Percentiles rank a stretch among this genome's conserved stretches.
phyloP scores from a whole-genome alignment of 2,329 filamentous ascomycete species.

The Dothiorella sarmentorum region DNA sequence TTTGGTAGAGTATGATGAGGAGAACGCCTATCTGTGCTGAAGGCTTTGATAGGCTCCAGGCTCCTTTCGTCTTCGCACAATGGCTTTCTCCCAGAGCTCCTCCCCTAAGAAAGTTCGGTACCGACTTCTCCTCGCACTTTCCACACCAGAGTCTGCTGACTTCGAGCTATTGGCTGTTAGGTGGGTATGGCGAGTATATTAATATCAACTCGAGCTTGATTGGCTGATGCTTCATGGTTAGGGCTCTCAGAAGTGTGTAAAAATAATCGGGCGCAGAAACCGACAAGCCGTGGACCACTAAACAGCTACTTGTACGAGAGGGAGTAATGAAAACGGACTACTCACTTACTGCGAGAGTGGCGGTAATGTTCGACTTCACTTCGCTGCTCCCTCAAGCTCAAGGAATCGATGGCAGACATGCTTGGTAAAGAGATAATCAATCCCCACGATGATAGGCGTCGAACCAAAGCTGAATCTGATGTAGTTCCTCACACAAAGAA shows the following conservation, averaged over 20 bases:
- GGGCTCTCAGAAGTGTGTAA: conserved; percentile 40
- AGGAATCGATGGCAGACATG: conserved; percentile 45
- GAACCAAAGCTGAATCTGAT: no score
- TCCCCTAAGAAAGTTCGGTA: background rate
- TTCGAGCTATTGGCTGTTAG: background rate
- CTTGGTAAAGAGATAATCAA: conserved; percentile 48
- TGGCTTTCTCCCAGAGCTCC: background rate
- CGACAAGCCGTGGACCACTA: conserved; percentile 50
- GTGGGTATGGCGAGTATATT: background rate
- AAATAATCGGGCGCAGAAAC: conserved; percentile 44
- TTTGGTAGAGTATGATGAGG: no score
- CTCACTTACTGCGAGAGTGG: conserved; percentile 36
- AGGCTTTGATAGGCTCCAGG: background rate
- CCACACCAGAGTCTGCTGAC: background rate
- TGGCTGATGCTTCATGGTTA: conserved; percentile 11
- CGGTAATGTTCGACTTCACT: conserved; percentile 41
- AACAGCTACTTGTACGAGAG: conserved; percentile 30
- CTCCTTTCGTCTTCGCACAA: background rate
- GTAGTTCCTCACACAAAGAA: no score
- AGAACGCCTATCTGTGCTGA: no score
- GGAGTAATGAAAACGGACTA: background rate
- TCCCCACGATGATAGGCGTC: conserved; percentile 41
- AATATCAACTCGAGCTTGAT: background rate
- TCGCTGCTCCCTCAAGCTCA: conserved; percentile 36
- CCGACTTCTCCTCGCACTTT: conserved; percentile 26